Conservation (phyloP, 768 basidiomycete species). For the Collybia nuda region DNA sequence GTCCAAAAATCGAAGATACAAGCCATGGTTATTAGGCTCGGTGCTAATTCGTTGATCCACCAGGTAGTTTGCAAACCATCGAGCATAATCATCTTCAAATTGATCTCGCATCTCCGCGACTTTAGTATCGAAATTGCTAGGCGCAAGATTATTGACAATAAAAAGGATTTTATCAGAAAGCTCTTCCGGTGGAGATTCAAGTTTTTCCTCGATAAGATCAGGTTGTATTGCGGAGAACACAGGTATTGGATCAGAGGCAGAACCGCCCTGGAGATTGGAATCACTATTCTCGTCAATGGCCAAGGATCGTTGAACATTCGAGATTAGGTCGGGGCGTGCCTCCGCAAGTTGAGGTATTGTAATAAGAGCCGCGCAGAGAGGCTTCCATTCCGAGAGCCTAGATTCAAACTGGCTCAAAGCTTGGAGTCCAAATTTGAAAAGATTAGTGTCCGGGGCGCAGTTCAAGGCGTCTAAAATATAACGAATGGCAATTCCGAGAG, state of each 20-base stretch:
- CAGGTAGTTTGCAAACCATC: constrained; percentile 98
- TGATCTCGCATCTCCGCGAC: constrained; percentile 81
- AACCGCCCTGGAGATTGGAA: constrained; percentile 30
- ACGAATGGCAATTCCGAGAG: constrained; percentile 94
- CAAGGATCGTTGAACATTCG: constrained; percentile 70
- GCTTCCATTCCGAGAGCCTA: constrained; percentile 88
- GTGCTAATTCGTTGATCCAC: constrained; percentile 94
- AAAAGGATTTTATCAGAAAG: constrained; percentile 93
- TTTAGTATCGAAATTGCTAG: constrained; percentile 89
- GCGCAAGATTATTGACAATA: constrained; percentile 97
- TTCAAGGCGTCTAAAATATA: constrained; percentile 94
- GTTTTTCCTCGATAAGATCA: constrained; percentile 60
- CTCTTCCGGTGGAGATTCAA: constrained; percentile 78
- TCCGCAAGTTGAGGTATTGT: constrained; percentile 87
- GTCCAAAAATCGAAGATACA: constrained; percentile 94
- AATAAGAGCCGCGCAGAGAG: constrained; percentile 85
- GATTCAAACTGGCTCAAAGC: constrained; percentile 87
- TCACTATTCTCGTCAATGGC: constrained; percentile 50
- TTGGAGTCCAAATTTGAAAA: constrained; percentile 94
- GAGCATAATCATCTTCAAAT: constrained; percentile 80
- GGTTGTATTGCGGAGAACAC: constrained; percentile 81
- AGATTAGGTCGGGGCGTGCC: constrained; percentile 76
- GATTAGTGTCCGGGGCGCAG: constrained; percentile 86
- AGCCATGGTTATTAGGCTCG: constrained; percentile 95
- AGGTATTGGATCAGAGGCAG: constrained; percentile 39